These are phyloP conservation scores for Rhodotorula sp. DNA, from an alignment of 1,284 basidiomycete species.

Conservation along the genomic window DNA sequence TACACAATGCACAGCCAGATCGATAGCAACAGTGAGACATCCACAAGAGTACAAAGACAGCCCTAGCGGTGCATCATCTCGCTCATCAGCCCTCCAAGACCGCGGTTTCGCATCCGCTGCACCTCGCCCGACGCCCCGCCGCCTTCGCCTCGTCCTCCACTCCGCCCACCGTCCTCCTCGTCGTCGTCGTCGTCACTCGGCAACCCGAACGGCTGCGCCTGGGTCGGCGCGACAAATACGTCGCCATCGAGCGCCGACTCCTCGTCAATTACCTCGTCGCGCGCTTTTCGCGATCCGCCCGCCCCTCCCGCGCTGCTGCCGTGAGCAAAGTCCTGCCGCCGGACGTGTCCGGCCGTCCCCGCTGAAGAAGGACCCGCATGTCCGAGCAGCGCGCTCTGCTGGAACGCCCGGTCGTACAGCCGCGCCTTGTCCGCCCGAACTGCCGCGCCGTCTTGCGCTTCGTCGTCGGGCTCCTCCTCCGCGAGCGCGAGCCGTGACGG, in stretches of 20 bases:
- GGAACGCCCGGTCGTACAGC: conserved; percentile 71
- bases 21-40: not conserved
- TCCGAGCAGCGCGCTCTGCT: conserved; percentile 62
- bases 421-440: conserved; percentile 59
- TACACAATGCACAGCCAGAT: not conserved
- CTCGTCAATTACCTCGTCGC: conserved; percentile 50
- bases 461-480: not conserved
- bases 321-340: too few species aligned
- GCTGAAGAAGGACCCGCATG: too few species aligned
- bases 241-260: conserved; percentile 66
- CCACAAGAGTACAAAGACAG: not conserved
- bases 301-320: too few species aligned
- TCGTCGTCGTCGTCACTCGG: conserved; percentile 51
- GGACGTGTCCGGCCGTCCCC: too few species aligned
- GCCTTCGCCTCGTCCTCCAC: not conserved
- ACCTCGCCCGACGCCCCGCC: too few species aligned
- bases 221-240: conserved; percentile 68
- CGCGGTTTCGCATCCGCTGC: not conserved
- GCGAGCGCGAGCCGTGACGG: not conserved
- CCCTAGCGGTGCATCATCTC: not conserved
- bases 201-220: conserved; percentile 48
- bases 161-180: conserved; percentile 63
- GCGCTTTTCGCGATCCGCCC: too few species aligned
- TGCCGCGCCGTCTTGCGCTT: not conserved
- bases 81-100: not conserved